Evolutionary conservation across 2,329 filamentous ascomycete species (phyloP).

Genomic region (Pseudogymnoascus sp.): DNA sequence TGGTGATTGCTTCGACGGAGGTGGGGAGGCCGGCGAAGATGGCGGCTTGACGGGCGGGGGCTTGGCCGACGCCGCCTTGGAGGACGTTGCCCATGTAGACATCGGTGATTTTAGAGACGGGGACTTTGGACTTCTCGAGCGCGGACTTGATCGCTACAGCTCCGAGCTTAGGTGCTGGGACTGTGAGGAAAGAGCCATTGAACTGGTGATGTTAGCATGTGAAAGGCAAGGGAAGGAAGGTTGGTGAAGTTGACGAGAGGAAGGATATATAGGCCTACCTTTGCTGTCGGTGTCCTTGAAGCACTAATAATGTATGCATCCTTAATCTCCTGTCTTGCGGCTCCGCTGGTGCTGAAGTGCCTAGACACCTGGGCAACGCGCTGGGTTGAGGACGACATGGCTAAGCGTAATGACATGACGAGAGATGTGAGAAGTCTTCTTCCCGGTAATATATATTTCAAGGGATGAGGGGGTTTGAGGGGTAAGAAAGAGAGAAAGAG

Average conservation of each 20-base stretch:
- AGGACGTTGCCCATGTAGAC: slow-evolving; percentile 98
- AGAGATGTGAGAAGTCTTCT: slow-evolving; percentile 7
- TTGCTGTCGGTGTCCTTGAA: slow-evolving; percentile 79
- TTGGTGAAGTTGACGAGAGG: background rate
- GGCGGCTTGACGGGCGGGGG: slow-evolving; percentile 82
- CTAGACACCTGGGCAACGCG: slow-evolving; percentile 40
- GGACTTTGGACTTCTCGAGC: slow-evolving; percentile 75
- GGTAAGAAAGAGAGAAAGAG: background rate
- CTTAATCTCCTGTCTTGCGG: slow-evolving; percentile 58
- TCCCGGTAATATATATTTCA: background rate
- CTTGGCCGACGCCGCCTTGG: slow-evolving; percentile 74
- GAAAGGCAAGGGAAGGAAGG: background rate
- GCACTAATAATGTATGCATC: slow-evolving; percentile 93
- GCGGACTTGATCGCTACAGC: slow-evolving; percentile 89
- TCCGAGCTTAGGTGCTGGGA: slow-evolving; percentile 81
- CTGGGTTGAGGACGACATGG: slow-evolving; percentile 27
- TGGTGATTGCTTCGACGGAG: slow-evolving; percentile 78
- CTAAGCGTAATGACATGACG: slow-evolving; percentile 27
- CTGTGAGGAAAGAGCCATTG: slow-evolving; percentile 80
- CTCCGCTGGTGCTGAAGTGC: slow-evolving; percentile 44
- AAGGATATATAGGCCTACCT: slow-evolving; percentile 45
- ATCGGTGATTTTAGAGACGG: slow-evolving; percentile 72
- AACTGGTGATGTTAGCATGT: slow-evolving; percentile 50
- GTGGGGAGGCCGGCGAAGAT: slow-evolving; percentile 80
- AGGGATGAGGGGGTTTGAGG: background rate